phyloP scores from a whole-genome alignment of 208 protist species.

The Leishmania aethiopica region DNA sequence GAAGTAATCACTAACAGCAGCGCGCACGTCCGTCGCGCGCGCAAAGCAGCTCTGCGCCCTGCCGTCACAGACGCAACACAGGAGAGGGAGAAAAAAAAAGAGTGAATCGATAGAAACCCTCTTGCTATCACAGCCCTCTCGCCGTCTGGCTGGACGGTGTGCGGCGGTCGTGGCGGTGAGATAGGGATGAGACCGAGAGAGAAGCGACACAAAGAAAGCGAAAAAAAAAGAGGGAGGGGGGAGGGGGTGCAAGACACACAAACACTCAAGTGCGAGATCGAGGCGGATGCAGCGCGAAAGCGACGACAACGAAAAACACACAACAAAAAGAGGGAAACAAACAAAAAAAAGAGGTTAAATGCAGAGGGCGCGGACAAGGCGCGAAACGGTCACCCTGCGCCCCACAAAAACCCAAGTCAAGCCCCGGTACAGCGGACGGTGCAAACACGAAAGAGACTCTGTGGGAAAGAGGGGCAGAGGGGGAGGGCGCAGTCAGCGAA shows the following conservation, averaged over 20 bases:
- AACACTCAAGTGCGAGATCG: neutral
- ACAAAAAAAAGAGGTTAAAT: no score
- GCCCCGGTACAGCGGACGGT: neutral
- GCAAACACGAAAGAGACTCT: neutral
- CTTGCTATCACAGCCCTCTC: neutral
- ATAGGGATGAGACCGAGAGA: neutral
- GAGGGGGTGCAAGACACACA: neutral
- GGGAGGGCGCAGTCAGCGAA: neutral
- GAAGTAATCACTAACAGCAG: neutral
- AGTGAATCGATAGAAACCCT: neutral
- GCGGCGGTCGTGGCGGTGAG: neutral
- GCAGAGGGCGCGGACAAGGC: no score
- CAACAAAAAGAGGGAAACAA: no score
- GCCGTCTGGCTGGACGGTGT: neutral
- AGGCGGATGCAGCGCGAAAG: neutral
- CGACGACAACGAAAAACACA: neutral
- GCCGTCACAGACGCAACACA: neutral
- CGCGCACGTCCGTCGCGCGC: neutral
- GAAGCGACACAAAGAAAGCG: neutral
- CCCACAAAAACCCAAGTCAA: neutral
- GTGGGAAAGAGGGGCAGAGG: neutral
- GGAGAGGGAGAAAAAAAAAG: neutral
- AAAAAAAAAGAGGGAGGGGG: neutral
- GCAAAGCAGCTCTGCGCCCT: neutral
- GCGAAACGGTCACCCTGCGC: no score